Conservation (phyloP, 192 early-diverging fungal species). For the Diversispora epigaea region DNA sequence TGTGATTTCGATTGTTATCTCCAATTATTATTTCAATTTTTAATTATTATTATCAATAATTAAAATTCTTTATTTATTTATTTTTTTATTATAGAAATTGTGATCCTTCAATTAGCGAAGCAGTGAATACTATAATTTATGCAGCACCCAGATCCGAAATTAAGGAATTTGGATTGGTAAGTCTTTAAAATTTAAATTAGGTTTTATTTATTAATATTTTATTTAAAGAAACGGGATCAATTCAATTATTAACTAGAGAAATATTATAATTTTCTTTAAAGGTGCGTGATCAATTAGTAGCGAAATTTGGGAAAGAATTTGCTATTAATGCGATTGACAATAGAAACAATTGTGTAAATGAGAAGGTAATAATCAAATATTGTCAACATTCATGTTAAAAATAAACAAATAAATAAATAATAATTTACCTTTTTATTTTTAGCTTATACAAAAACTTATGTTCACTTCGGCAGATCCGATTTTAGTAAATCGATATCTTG, state of each 20-base stretch:
- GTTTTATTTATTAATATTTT: not conserved
- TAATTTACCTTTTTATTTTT: not conserved
- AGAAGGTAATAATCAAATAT: conserved; percentile 51
- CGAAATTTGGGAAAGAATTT: conserved; percentile 86
- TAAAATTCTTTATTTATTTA: not conserved
- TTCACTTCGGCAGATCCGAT: conserved; percentile 75
- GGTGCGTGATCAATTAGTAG: conserved; percentile 76
- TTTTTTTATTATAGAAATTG: conserved; percentile 58
- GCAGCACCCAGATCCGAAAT: conserved; percentile 85
- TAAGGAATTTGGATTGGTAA: conserved; percentile 70
- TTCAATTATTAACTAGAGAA: not conserved
- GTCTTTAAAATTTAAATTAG: not conserved
- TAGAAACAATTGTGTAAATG: conserved; percentile 69
- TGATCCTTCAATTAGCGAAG: conserved; percentile 81
- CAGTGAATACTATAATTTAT: conserved; percentile 88
- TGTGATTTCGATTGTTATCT: not conserved
- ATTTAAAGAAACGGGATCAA: too few relatives aligned
- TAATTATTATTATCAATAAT: not conserved
- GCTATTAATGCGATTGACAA: conserved; percentile 73
- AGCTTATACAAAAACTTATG: conserved; percentile 81
- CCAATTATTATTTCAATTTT: too few relatives aligned
- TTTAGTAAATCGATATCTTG: conserved; percentile 83
- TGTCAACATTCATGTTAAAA: not conserved
- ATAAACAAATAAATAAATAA: not conserved
- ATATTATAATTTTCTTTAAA: conserved; percentile 32